These are phyloP conservation scores for Eutrema heterophyllum DNA, from an alignment of 345 rosid species.

Conservation along the genomic window DNA sequence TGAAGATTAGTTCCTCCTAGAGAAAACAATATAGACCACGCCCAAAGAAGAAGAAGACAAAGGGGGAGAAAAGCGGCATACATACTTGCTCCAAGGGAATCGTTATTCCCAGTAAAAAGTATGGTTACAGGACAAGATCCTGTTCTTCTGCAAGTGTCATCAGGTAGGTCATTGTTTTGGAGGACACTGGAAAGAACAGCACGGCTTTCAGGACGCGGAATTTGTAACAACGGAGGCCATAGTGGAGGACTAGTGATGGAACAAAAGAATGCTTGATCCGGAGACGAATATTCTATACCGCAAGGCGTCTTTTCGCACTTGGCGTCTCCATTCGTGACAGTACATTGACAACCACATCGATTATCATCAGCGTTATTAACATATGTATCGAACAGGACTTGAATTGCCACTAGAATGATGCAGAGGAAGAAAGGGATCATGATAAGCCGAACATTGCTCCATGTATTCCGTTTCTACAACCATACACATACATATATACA, in stretches of 20 bases:
- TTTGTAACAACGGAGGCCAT: constrained; percentile 83
- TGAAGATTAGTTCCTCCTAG: neutral
- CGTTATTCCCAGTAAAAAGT: constrained; percentile 67
- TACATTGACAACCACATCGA: constrained; percentile 59
- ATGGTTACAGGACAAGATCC: constrained; percentile 71
- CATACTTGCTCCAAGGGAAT: constrained; percentile 60
- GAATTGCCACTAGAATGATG: constrained; percentile 44
- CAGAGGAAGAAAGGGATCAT: constrained; percentile 66
- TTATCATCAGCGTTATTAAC: constrained; percentile 22
- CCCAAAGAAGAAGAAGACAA: neutral
- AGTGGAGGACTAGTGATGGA: constrained; percentile 48
- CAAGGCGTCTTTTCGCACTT: constrained; percentile 39
- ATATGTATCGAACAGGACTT: constrained; percentile 39
- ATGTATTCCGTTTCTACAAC: constrained; percentile 60
- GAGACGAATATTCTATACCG: constrained; percentile 49
- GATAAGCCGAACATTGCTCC: constrained; percentile 66
- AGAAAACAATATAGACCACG: too few relatives aligned
- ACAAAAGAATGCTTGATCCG: constrained; percentile 49
- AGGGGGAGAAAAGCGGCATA: constrained; percentile 22
- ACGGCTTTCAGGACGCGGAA: constrained; percentile 61
- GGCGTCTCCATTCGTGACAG: constrained; percentile 39
- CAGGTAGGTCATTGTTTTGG: constrained; percentile 40
- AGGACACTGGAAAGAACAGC: constrained; percentile 32
- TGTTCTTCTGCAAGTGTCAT: constrained; percentile 56
- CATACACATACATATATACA: too few relatives aligned